Conservation (phyloP, 1,284 basidiomycete genomes). For the Phaffia rhodozyma region DNA sequence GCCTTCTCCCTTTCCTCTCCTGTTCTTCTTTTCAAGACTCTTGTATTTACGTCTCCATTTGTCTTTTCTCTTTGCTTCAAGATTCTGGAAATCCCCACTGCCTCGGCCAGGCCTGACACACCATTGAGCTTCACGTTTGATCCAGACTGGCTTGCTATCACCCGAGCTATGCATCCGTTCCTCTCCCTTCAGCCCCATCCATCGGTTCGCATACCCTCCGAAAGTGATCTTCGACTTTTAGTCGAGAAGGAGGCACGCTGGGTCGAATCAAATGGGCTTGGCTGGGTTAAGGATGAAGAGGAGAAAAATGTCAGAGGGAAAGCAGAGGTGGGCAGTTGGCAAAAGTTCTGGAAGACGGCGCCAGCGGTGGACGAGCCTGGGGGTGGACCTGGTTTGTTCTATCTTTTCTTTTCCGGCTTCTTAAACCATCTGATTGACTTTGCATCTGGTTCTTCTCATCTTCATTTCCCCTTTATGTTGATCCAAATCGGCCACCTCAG, state of each 20-base stretch:
- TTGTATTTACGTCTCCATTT: neutral
- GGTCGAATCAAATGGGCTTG: conserved; percentile 40
- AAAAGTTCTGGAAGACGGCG: conserved; percentile 62
- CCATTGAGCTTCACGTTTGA: conserved; percentile 52
- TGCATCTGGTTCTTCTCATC: neutral
- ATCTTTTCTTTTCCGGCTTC: neutral
- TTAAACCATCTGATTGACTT: neutral
- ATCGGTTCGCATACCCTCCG: conserved; percentile 50
- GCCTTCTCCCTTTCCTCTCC: conserved; percentile 2
- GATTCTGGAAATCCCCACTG: conserved; percentile 54
- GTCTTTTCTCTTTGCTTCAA: conserved; percentile 28
- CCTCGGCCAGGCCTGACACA: conserved; percentile 12
- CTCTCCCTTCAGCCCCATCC: conserved; percentile 45
- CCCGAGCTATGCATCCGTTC: conserved; percentile 68
- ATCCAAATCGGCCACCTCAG: conserved; percentile 35
- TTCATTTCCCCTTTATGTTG: neutral
- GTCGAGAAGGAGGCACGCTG: conserved; percentile 55
- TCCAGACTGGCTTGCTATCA: conserved; percentile 87
- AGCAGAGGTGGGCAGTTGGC: conserved; percentile 46
- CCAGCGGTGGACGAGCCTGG: conserved; percentile 44
- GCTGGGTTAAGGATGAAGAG: conserved; percentile 23
- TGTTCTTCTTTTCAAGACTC: neutral
- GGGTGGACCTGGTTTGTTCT: conserved; percentile 27
- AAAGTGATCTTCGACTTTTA: conserved; percentile 45
- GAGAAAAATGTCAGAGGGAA: conserved; percentile 26